Conservation (phyloP, 371 early-diverging fungal genomes). For the Batkoa obscura region DNA sequence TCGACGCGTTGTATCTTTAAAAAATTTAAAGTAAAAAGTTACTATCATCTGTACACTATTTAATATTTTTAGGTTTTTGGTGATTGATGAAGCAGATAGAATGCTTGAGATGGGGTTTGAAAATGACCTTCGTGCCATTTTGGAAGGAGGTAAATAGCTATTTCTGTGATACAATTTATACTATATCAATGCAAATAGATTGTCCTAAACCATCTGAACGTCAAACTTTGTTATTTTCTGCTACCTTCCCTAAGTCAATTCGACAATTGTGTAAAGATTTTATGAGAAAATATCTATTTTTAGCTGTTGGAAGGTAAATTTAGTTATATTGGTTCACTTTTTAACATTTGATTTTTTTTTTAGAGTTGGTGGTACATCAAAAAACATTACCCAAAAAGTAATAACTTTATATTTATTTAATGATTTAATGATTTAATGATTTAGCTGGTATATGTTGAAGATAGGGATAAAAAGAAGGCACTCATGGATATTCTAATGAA, state of each 20-base stretch:
- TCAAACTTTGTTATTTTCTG: not conserved
- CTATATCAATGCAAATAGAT: no score
- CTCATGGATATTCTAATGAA: conserved; percentile 7
- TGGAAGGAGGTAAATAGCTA: conserved; percentile 20
- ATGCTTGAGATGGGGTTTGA: not conserved
- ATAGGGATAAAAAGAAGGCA: conserved; percentile 3
- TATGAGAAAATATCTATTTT: not conserved
- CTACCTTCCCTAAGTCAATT: not conserved
- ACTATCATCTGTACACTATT: not conserved
- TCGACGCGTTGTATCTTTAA: not conserved
- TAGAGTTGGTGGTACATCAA: conserved; percentile 8
- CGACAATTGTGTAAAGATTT: not conserved
- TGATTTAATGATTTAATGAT: no score
- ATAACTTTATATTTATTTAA: no score
- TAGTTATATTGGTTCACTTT: not conserved
- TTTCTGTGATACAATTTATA: no score
- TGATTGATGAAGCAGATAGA: conserved; percentile 2
- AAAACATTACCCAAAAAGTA: conserved; percentile 3
- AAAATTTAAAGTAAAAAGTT: not conserved
- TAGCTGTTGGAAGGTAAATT: not conserved
- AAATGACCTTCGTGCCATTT: conserved; percentile 22
- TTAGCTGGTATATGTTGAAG: not conserved
- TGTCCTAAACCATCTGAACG: not conserved
- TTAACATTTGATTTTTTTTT: not conserved
- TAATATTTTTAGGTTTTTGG: conserved; percentile 17